phyloP scores from a whole-genome alignment of 23 red algal genomes.

The Gracilaria caudata region DNA sequence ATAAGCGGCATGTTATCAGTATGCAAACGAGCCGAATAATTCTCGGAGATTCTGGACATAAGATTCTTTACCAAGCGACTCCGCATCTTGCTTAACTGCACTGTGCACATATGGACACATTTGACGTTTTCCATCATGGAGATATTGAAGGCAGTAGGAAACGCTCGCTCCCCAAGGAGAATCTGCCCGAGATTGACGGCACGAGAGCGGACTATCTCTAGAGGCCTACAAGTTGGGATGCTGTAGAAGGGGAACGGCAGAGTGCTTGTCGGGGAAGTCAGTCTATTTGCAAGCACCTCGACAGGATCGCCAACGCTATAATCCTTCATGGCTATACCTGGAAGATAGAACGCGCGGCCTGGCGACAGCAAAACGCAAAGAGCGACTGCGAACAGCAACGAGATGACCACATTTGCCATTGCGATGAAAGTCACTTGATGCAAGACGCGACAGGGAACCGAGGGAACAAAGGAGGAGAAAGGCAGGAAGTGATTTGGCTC shows the following conservation, averaged over 20 bases:
- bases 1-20: slow-evolving; percentile 97
- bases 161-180: slow-evolving; percentile 85
- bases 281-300: slow-evolving; percentile 80
- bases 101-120: slow-evolving; percentile 81
- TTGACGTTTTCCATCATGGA: slow-evolving; percentile 72
- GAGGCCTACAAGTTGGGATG: slow-evolving; percentile 78
- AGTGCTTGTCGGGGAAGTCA: slow-evolving; percentile 81
- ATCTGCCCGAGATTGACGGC: slow-evolving; percentile 90
- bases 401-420: not conserved
- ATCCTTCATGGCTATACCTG: slow-evolving; percentile 88
- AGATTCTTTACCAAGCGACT: slow-evolving; percentile 45
- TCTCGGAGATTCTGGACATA: slow-evolving; percentile 59
- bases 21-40: slow-evolving; percentile 82
- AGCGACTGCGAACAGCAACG: not conserved
- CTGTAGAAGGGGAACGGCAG: slow-evolving; percentile 90
- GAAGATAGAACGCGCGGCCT: slow-evolving; percentile 70
- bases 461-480: not conserved
- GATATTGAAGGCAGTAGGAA: slow-evolving; percentile 82
- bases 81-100: slow-evolving; percentile 2
- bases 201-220: not conserved
- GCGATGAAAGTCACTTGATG: not conserved
- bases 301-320: slow-evolving; percentile 72
- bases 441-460: not conserved
- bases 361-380: not conserved
- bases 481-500: not conserved